Evolutionary conservation across 2,329 filamentous ascomycete species (phyloP), one percentile per base, ranked within the genome.

Genomic region (Diaporthe sp.): DNA sequence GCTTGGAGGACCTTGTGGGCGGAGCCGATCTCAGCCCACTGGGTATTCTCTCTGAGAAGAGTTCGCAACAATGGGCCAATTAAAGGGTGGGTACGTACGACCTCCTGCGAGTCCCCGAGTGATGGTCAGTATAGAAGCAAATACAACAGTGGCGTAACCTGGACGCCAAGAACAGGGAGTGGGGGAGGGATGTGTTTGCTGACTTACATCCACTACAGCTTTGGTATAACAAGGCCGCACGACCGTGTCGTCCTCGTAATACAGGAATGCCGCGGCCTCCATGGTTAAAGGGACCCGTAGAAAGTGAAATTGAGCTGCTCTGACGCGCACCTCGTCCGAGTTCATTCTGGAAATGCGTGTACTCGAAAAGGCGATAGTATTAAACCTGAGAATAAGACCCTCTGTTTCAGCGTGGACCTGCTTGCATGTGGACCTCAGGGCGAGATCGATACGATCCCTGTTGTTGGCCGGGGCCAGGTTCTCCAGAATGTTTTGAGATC

Each of bases 1-100:
- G 56, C 56, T 42, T 59, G 56, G n/a, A 59, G 56, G 56, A 59
- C 13, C 35, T 59, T 39, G 56, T 59, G 35, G n/a, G 56, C 56
- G 6, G 35, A 25, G 56, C 35, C 22, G 35, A 39, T 39, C 22
- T 59, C 56, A 25, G 56, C 35, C 56, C 56, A 59, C 12, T 17
- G 12, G 13, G n/a, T 59, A 15, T 59, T 13, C 56, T 25, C 25
- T 59, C 27, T 59, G n/a, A 39, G n/a, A 25, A 59, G 56, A 25
- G 56, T 59, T 22, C 56, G 56, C 10, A 59, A 25, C 35, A 59
- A 7, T 59, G 56, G 56, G 12, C 35, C 56, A 35, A 59, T 59
- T 5, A n/a, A 59, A 39, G 35, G 56, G 7, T 59, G 35, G 17
- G 56, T 39, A 27, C 35, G 56, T 22, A 27, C 35, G 12, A 59